Evolutionary conservation across 2,329 filamentous ascomycete species (phyloP), one percentile per base, ranked within the genome.

Genomic region (Truncatella angustata): DNA sequence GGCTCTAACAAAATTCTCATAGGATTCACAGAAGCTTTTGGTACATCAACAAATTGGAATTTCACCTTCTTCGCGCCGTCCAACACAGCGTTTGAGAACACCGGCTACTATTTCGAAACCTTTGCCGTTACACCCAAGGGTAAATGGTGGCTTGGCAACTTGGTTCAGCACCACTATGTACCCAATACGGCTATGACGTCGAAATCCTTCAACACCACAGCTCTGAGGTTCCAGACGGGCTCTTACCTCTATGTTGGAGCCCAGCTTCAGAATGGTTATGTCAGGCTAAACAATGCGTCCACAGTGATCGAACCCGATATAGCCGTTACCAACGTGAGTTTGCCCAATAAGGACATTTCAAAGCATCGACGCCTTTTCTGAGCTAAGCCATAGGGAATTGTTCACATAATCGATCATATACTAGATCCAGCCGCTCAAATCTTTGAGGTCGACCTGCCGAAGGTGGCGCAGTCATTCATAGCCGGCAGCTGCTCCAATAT

Each of bases 31-130:
- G 49, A 63, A 36, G 65, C 64, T 5, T 67, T 69, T 45, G 52
- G 60, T 43, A 66, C 63, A 2, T 45, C 49, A 7, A 54, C 62
- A 2, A 57, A 53, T 1, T 67, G 60, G 60, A 57, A 60, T 16
- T 69, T 61, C 40, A 67, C 62, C 21, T 66, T 67, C 51, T 67
- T 68, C 42, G 65, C 63, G 2, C 63, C 63, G 3, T 64, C 60
- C 2, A 59, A 67, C 32, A 55, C 58, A 3, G 65, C 65, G 9
- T 68, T 69, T 43, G 57, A 59, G 14, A 55, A 64, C 26, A 67
- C 63, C 0, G 61, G 63, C 1, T 34, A 58, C 30, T 67, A 66
- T 50, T 66, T 60, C 34, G 53, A 55, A 5, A 66, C 59, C 3
- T 63, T 55, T 42, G 52, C 53, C n/a, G 47, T 39, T 14, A 63